Conservation (phyloP, 1,139 yeast genomes). For the Pichia sp. region DNA sequence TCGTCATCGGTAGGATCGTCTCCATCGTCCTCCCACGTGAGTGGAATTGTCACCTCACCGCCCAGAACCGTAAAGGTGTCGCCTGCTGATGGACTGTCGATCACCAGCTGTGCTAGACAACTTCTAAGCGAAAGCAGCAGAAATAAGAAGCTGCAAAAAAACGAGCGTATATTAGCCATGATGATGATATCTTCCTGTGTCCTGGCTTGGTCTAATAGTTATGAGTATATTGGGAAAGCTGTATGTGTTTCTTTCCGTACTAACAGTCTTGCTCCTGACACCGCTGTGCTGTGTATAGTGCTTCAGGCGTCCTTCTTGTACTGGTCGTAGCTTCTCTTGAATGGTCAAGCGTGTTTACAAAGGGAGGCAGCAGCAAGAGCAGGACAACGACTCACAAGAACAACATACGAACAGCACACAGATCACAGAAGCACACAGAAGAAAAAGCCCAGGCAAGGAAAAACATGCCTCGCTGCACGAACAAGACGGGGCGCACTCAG, state of each 20-base stretch:
- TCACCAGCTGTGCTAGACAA: conserved; percentile 50
- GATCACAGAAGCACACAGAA: background rate
- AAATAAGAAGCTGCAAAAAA: conserved; percentile 9
- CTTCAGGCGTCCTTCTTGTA: too few relatives aligned
- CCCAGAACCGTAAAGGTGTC: conserved; percentile 47
- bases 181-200: background rate
- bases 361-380: background rate
- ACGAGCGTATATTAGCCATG: conserved; percentile 7
- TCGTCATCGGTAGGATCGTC: conserved; percentile 47
- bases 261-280: background rate
- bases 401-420: background rate
- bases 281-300: background rate
- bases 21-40: conserved; percentile 60
- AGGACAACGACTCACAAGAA: background rate
- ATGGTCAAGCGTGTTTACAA: too few relatives aligned
- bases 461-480: background rate
- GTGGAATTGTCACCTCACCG: conserved; percentile 42
- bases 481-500: conserved; percentile 3
- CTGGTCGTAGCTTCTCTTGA: too few relatives aligned
- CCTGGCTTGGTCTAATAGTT: background rate
- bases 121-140: conserved; percentile 12
- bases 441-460: background rate
- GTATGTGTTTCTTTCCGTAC: background rate
- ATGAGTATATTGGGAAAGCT: background rate
- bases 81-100: conserved; percentile 49